Evolutionary conservation across 2,329 filamentous ascomycete species (phyloP), one percentile per base, ranked within the genome.

Genomic region (Verticillium nubilum): DNA sequence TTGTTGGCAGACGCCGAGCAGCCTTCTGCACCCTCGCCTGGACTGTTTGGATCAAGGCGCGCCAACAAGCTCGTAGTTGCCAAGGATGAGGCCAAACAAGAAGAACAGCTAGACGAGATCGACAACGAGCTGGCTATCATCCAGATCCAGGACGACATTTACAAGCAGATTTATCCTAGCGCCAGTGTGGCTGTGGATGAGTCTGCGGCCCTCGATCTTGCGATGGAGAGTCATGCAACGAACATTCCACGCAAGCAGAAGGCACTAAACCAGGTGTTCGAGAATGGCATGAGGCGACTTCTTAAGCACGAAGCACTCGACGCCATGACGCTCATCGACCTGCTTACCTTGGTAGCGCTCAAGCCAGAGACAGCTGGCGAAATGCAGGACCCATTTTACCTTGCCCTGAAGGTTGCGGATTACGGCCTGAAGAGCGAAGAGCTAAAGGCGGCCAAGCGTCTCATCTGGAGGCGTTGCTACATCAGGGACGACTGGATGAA

Each of bases 401-500:
- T 89, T 61, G 92, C 92, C 25, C 80, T 96, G 19, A 78, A 82
- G 67, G 83, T 82, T 58, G 84, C 76, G 67, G 80, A 77, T 72
- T 81, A 77, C 69, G 85, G 76, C 64, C 81, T 80, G 66, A 79
- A 72, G 66, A 78, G 76, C 64, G 86, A 78, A 19, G 81, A 84
- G n/a, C 80, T 83, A 53, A 80, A 82, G 63, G 81, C 87, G 63
- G 82, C 82, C 5, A 79, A 80, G 70, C 75, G 78, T 17, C 76
- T 86, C 42, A 90, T 98, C 63, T 99, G 95, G 95, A 89, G 95
- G 69, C 86, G 95, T 58, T 88, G 92, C 62, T 90, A 90, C 68
- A 82, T 94, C 65, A 86, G 87, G 56, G 93, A 97, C 71, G 86
- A 97, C 69, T 99, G 95, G 95, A 78, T 83, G 27, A 80, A 78